Base-by-base conservation (phyloP, 2,329 filamentous ascomycete genomes). In the Pseudocercospora ulei region DNA sequence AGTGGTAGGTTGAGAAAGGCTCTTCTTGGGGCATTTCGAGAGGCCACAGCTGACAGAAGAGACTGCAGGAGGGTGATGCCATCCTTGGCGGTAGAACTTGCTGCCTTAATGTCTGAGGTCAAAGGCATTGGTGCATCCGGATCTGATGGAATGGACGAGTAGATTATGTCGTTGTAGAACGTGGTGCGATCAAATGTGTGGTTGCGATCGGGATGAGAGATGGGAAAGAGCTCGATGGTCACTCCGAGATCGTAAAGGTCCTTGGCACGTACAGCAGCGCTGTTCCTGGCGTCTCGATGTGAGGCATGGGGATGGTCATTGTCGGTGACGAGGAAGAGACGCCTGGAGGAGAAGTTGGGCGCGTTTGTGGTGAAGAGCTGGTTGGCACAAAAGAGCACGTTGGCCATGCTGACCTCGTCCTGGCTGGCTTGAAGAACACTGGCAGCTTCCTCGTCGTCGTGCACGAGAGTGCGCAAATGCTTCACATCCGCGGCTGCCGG, bases 111-210 rank as follows among this genome's bases (percentile, higher is more conserved):
- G 23, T 56, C 73, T 55, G 39, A 65, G 5, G 61, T 65, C 6
- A 75, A 60, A 23, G 73, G 67, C 5, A 69, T 64, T 7, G 74
- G 71, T 3, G 75, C 76, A 48, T 81, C 80, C 40, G 84, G 82
- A 29, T 84, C 77, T 7, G 71, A 66, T 3, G 82, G 75, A 20
- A 82, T 66, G 3, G 68, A 73, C 41, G 79, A 81, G 62, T 96
- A 96, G 43, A 96, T 80, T 33, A 98, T 90, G 69, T 88, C 83
- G 62, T 96, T 84, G 61, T 95, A 98, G 62, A 98, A 98, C 41
- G 82, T 87, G 40, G 75, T 70, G 3, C 83, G 68, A 49, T 94
- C 80, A 56, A 98, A 98, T 20, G 72, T 73, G 46, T 75, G 71
- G 28, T 44, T 49, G 17, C 54, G 52, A 17, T 78, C 78, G 1